phyloP scores from a whole-genome alignment of 768 basidiomycete genomes.

The Russula sp. region DNA sequence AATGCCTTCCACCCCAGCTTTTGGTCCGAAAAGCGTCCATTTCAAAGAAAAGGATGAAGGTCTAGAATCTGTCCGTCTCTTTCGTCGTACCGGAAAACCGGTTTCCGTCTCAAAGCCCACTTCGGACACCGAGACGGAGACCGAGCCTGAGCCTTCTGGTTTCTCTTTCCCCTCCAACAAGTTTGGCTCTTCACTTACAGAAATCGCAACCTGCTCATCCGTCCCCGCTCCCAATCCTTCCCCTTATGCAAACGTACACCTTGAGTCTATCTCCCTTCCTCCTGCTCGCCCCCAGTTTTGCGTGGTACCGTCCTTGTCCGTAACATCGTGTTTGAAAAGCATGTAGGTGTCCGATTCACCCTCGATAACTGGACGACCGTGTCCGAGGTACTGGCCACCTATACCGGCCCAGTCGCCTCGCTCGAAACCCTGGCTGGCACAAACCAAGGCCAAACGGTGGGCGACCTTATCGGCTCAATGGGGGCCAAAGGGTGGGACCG shows the following conservation, averaged over 20 bases:
- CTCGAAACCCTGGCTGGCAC: slow-evolving; percentile 33
- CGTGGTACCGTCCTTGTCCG: slow-evolving; percentile 77
- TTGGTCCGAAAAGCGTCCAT: slow-evolving; percentile 77
- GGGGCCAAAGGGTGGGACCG: slow-evolving; percentile 36
- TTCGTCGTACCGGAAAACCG: slow-evolving; percentile 66
- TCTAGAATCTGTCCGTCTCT: slow-evolving; percentile 60
- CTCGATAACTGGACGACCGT: slow-evolving; percentile 94
- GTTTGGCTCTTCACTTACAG: slow-evolving; percentile 33
- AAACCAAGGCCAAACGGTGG: slow-evolving; percentile 36
- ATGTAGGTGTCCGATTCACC: slow-evolving; percentile 83
- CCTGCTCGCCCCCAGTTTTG: slow-evolving; percentile 44
- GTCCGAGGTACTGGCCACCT: slow-evolving; percentile 64
- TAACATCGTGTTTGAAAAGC: slow-evolving; percentile 85
- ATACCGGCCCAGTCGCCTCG: slow-evolving; percentile 43
- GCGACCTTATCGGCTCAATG: slow-evolving; percentile 41
- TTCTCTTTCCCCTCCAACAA: slow-evolving; percentile 32
- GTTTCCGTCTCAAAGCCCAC: slow-evolving; percentile 54
- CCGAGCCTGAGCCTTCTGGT: slow-evolving; percentile 36
- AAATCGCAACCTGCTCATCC: slow-evolving; percentile 36
- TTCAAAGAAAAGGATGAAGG: slow-evolving; percentile 64
- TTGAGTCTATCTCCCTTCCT: slow-evolving; percentile 43
- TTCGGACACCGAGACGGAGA: slow-evolving; percentile 34
- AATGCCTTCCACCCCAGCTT: slow-evolving; percentile 56
- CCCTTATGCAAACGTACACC: slow-evolving; percentile 38
- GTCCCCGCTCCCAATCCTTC: slow-evolving; percentile 38